Evolutionary conservation across 768 basidiomycete genomes (phyloP), one percentile per base, ranked within the genome.

Genomic region (Sistotremastrum suecicum): DNA sequence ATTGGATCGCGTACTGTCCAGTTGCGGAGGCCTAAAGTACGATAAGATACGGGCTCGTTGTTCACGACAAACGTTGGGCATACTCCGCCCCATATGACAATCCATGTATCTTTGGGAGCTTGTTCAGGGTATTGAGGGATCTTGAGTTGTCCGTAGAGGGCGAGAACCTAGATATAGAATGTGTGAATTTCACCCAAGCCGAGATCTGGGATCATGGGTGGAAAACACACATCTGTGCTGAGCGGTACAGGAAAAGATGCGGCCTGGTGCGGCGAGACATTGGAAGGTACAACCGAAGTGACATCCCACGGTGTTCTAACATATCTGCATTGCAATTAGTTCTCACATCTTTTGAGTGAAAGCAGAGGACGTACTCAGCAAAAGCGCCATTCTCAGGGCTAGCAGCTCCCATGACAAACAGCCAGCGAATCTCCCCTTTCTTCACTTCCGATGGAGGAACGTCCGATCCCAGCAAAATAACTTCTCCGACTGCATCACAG

Each of bases 1-100:
- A 60, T 49, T 68, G 65, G n/a, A 73, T 58, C 0, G 66, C 65
- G 47, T 53, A 61, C 32, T 56, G 54, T 0, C 66, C 65, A 11
- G 62, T 60, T 3, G 57, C 46, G 20, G 20, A 20, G 20, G 20
- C 20, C 20, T 20, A 20, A 20, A 20, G 20, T 20, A 20, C 20
- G 20, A 20, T 20, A 20, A 20, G 20, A 20, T 20, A 20, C 20
- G 20, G 20, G 20, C 20, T 20, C 20, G 20, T 20, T 20, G 20
- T 20, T 20, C 20, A 20, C 20, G 20, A 20, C 2, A 20, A 20
- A 20, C 20, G 20, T 20, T 20, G 20, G 20, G 2, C 20, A 20
- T 20, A 20, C 20, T 20, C 20, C 20, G 20, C 20, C 20, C 20
- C 20, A 20, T 20, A 20, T 20, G 20, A 20, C 20, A 20, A 20